Conservation (phyloP, 73 alveolate species). For the Stentor roeselii region DNA sequence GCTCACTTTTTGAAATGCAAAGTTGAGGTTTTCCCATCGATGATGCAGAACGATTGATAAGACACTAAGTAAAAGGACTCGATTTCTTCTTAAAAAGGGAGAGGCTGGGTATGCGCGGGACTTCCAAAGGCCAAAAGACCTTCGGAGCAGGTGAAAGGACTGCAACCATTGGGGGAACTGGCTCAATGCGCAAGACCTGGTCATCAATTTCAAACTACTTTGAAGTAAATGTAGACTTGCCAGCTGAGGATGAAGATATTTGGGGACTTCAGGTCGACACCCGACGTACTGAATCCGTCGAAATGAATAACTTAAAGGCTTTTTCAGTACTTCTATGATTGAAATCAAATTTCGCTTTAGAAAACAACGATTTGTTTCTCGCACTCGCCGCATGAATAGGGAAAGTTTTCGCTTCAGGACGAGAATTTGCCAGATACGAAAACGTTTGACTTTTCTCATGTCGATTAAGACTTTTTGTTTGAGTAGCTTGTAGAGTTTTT, state of each 20-base stretch:
- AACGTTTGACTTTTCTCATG: background rate
- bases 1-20: background rate
- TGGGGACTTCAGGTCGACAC: background rate
- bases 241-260: background rate
- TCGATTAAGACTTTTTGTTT: background rate
- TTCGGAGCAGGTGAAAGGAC: background rate
- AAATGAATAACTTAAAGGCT: background rate
- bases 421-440: background rate
- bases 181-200: background rate
- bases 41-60: background rate
- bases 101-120: background rate
- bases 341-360: background rate
- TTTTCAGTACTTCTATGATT: background rate
- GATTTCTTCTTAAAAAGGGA: background rate
- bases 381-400: background rate
- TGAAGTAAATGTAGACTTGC: background rate
- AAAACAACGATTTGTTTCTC: background rate
- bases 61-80: background rate
- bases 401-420: background rate
- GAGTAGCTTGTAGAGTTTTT: background rate
- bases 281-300: background rate
- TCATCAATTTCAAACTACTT: no score
- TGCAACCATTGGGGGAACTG: background rate
- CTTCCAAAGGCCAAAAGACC: background rate
- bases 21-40: background rate